Conservation (phyloP, 2,329 filamentous ascomycete species). For the Exophiala phaeomuriformis region DNA sequence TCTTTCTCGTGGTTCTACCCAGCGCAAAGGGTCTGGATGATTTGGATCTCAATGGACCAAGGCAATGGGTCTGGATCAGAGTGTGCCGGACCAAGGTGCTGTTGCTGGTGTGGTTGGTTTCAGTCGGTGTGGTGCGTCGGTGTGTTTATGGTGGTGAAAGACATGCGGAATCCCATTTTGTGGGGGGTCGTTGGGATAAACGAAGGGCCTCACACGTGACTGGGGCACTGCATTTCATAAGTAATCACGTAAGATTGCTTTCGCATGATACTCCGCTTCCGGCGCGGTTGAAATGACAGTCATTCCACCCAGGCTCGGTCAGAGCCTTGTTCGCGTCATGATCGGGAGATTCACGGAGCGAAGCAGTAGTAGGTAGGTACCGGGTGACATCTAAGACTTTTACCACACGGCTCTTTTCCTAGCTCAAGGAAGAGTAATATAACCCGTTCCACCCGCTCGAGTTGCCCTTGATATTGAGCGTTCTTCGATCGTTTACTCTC, state of each 20-base stretch:
- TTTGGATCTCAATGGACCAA: neutral
- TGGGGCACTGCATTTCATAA: too few relatives aligned
- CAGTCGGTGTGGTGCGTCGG: too few relatives aligned
- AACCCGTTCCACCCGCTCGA: too few relatives aligned
- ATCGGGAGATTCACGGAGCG: neutral
- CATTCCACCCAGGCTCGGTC: neutral
- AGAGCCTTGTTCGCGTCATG: neutral
- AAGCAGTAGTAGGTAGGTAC: neutral
- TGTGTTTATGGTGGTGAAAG: neutral
- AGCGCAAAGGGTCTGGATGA: neutral
- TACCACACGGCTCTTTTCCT: too few relatives aligned
- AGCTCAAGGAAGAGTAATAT: too few relatives aligned
- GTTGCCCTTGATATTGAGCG: too few relatives aligned
- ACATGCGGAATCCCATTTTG: too few relatives aligned
- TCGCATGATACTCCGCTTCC: neutral
- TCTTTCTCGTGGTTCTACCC: neutral
- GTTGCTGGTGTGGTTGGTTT: too few relatives aligned
- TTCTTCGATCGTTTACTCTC: neutral
- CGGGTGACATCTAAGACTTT: too few relatives aligned
- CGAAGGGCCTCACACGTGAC: neutral
- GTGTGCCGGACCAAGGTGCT: neutral
- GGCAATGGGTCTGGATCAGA: too few relatives aligned
- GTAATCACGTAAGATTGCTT: conserved; percentile 30
- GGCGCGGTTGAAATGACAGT: neutral
- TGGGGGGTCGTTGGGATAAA: too few relatives aligned